A percentile compares a stretch with the other conserved stretches of the same genome.
These are phyloP conservation scores for Microbotryum saponariae DNA, from an alignment of 1,284 basidiomycete species.

Conservation along the genomic window DNA sequence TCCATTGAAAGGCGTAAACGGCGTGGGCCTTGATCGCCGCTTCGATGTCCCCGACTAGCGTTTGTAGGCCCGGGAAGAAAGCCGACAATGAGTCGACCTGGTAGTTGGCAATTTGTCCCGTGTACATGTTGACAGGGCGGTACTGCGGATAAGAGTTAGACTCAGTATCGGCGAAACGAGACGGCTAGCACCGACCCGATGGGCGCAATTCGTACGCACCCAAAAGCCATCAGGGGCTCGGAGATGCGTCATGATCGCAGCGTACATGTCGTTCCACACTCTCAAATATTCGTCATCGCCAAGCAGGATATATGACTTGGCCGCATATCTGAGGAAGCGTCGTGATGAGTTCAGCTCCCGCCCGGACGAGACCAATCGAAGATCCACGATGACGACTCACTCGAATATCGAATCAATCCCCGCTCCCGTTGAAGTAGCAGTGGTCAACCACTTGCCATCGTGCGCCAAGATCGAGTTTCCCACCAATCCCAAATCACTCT, in stretches of 20 bases:
- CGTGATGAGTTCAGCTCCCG: background rate
- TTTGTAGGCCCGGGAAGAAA: conserved; percentile 82
- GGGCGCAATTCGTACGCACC: conserved; percentile 48
- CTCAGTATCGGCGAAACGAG: conserved; percentile 30
- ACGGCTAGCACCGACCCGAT: conserved; percentile 25
- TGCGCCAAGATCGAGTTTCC: conserved; percentile 77
- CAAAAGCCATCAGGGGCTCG: conserved; percentile 76
- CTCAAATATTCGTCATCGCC: conserved; percentile 81
- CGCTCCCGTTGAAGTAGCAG: conserved; percentile 68
- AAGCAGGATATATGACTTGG: conserved; percentile 27
- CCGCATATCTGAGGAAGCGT: conserved; percentile 54
- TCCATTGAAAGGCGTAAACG: conserved; percentile 62
- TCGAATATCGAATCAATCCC: conserved; percentile 92
- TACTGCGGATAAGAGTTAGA: conserved; percentile 49
- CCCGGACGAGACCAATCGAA: background rate
- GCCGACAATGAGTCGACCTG: conserved; percentile 77
- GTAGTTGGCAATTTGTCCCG: conserved; percentile 59
- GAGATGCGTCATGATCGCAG: conserved; percentile 76
- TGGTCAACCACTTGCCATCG: conserved; percentile 34
- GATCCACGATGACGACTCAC: conserved; percentile 54
- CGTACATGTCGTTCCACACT: conserved; percentile 80
- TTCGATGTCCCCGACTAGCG: conserved; percentile 79
- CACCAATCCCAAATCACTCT: conserved; percentile 60
- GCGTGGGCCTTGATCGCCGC: conserved; percentile 45
- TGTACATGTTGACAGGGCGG: conserved; percentile 67